Percentiles rank a stretch among this genome's conserved stretches.
These are phyloP conservation scores for Aureobasidium sp. DNA, from an alignment of 2,329 filamentous ascomycete genomes.

Conservation along the genomic window DNA sequence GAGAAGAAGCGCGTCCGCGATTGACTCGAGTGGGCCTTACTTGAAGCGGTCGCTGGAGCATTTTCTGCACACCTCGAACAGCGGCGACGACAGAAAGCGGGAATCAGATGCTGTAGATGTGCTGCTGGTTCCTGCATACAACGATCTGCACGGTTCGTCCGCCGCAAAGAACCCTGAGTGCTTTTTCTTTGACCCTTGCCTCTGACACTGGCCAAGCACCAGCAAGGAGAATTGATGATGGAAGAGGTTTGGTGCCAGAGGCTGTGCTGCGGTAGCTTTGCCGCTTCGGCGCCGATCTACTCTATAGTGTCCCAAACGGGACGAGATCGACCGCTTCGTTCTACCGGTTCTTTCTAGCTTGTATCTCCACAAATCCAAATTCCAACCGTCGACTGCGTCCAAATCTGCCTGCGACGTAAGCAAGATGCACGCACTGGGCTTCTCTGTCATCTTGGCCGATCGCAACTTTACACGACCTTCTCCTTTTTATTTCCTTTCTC, in stretches of 20 bases:
- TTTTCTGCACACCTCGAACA: not conserved
- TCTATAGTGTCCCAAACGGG: not conserved
- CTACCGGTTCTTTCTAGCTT: not conserved
- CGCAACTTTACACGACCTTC: conserved; percentile 13
- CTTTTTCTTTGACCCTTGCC: conserved; percentile 13
- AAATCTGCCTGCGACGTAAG: conserved; percentile 7
- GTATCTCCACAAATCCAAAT: conserved; percentile 13
- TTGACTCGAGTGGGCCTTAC: conserved; percentile 11
- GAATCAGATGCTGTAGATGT: conserved; percentile 1
- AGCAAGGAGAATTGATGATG: conserved; percentile 14
- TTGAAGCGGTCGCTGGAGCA: not conserved
- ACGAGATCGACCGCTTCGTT: conserved; percentile 10
- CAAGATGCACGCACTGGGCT: conserved; percentile 7
- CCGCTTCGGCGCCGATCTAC: conserved; percentile 1
- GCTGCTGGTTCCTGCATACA: conserved; percentile 9
- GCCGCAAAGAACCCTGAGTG: conserved; percentile 13
- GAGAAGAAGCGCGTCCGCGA: not conserved
- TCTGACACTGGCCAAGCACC: conserved; percentile 13
- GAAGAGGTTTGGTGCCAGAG: conserved; percentile 10
- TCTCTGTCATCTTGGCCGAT: conserved; percentile 2
- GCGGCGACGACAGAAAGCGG: conserved; percentile 4
- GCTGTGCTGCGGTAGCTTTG: conserved; percentile 9
- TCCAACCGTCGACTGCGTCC: not conserved
- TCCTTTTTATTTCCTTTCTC: conserved; percentile 10
- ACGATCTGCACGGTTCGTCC: conserved; percentile 10